phyloP scores from a whole-genome alignment of 2,329 filamentous ascomycete species.

The Sclerotinia glacialis region DNA sequence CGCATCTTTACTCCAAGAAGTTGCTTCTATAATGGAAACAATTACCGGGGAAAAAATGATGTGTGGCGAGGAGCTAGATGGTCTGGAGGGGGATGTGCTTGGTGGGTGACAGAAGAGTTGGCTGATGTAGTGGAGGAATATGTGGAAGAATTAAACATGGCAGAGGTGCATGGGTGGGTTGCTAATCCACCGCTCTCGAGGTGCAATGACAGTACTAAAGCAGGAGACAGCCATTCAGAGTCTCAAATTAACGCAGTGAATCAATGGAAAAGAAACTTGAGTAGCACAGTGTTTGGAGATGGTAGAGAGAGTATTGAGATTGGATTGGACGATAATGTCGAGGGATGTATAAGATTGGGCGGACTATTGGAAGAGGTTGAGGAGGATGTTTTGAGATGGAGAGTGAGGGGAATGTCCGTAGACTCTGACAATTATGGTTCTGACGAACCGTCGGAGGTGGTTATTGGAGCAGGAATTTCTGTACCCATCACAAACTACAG shows the following conservation, averaged over 20 bases:
- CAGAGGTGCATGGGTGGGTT: conserved; percentile 10
- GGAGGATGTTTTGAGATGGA: conserved; percentile 17
- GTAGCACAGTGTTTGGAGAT: not conserved
- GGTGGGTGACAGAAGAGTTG: conserved; percentile 17
- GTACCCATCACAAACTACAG: conserved; percentile 6
- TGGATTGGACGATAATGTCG: not conserved
- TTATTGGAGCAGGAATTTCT: not conserved
- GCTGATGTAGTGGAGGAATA: conserved; percentile 17
- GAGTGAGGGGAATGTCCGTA: not conserved
- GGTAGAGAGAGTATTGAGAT: not conserved
- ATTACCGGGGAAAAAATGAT: conserved; percentile 18
- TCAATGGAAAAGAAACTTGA: no score
- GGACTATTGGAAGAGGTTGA: conserved; percentile 14
- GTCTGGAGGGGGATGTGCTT: conserved; percentile 12
- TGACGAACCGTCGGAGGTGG: not conserved
- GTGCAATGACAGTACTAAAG: not conserved
- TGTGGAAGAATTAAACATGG: conserved; percentile 18
- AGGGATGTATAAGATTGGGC: not conserved
- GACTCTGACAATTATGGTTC: conserved; percentile 6
- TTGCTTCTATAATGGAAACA: conserved; percentile 18
- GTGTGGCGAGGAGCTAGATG: conserved; percentile 15
- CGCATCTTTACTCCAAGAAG: conserved; percentile 15
- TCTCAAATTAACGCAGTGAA: not conserved
- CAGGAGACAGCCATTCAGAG: not conserved
- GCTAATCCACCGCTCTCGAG: not conserved